Evolutionary conservation across 768 basidiomycete genomes (phyloP).

Genomic region (Tylopilus felleus): DNA sequence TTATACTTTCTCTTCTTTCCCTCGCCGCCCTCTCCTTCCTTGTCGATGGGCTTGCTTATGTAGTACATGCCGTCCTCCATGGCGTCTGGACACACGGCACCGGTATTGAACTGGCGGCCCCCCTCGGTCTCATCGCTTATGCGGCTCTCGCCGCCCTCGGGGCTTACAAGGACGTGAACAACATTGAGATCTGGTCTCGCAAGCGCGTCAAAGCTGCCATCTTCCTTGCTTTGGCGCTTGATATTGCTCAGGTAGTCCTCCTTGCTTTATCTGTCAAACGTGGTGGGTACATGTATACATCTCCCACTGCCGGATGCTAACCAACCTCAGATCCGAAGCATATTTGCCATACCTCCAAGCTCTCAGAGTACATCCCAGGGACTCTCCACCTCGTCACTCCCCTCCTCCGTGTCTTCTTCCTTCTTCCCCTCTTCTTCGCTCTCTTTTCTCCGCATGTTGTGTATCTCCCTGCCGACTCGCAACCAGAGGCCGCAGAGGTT

Average conservation of each 20-base stretch:
- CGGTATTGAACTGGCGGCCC: conserved; percentile 63
- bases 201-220: conserved; percentile 56
- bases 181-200: conserved; percentile 64
- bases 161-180: conserved; percentile 74
- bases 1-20: conserved; percentile 71
- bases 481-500: conserved; percentile 14
- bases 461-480: conserved; percentile 42
- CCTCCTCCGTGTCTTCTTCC: conserved; percentile 60
- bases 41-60: conserved; percentile 72
- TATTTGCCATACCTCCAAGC: conserved; percentile 22
- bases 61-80: conserved; percentile 59
- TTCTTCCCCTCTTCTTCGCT: conserved; percentile 56
- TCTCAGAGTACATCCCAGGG: conserved; percentile 30
- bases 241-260: conserved; percentile 57
- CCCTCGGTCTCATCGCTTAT: conserved; percentile 68
- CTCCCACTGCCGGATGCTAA: neutral
- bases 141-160: conserved; percentile 71
- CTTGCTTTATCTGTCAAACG: conserved; percentile 41
- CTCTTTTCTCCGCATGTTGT: conserved; percentile 62
- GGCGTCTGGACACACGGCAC: conserved; percentile 62
- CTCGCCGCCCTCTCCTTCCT: conserved; percentile 71
- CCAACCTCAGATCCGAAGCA: conserved; percentile 13
- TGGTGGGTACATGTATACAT: conserved; percentile 26
- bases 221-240: conserved; percentile 51
- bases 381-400: conserved; percentile 55